Conservation (phyloP, 2,329 filamentous ascomycete genomes). For the Cordyceps sp. region DNA sequence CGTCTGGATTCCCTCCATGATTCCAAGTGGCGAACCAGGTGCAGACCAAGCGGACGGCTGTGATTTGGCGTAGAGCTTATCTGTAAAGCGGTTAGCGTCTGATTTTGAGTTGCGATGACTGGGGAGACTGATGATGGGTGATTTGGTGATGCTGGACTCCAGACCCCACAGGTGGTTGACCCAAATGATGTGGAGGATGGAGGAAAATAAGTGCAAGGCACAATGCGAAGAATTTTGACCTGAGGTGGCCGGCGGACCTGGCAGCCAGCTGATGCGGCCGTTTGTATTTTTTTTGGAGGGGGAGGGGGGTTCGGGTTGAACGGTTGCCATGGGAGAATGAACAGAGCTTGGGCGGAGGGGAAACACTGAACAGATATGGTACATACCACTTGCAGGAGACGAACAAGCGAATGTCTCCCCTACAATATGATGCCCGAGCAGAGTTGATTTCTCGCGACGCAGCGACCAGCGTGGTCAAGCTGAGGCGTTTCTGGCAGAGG, state of each 20-base stretch:
- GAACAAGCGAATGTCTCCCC: constrained; percentile 98
- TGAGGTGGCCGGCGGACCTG: no score
- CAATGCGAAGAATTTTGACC: background rate
- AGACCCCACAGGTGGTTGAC: no score
- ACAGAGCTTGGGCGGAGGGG: constrained; percentile 13
- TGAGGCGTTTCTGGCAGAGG: constrained; percentile 5
- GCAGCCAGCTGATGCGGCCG: no score
- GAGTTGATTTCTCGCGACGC: constrained; percentile 7
- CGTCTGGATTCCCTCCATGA: constrained; percentile 78
- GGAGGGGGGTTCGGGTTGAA: no score
- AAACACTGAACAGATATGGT: constrained; percentile 15
- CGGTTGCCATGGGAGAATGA: no score
- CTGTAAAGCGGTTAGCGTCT: constrained; percentile 7
- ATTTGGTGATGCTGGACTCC: no score
- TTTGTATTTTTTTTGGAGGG: no score
- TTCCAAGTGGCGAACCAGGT: background rate
- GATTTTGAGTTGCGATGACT: background rate
- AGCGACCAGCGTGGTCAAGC: constrained; percentile 6
- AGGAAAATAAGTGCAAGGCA: background rate
- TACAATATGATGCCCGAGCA: constrained; percentile 24
- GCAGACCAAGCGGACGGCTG: background rate
- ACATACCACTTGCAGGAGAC: constrained; percentile 68
- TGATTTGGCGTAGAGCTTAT: constrained; percentile 15
- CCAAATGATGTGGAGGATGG: background rate
- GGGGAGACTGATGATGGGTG: background rate